Conservation (phyloP, 179 eudicot genomes). For the Beta macrorhiza region DNA sequence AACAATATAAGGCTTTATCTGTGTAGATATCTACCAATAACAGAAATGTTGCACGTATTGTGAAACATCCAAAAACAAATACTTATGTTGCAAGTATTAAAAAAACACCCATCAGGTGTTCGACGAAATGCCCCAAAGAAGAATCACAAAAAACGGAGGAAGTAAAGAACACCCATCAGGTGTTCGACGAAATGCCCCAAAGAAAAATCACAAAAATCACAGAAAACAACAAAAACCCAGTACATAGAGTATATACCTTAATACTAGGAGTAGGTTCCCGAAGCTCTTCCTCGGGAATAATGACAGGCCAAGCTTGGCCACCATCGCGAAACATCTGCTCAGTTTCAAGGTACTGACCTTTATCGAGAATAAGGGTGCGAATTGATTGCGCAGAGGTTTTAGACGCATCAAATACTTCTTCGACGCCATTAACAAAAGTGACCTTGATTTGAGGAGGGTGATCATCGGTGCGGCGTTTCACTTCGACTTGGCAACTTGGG, state of each 20-base stretch:
- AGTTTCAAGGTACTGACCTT: conserved; percentile 67
- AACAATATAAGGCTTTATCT: no score
- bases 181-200: conserved; percentile 11
- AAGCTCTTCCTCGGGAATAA: conserved; percentile 66
- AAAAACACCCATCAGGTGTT: not conserved
- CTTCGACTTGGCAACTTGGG: conserved; percentile 63
- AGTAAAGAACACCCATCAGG: not conserved
- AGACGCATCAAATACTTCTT: conserved; percentile 74
- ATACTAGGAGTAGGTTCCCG: conserved; percentile 47
- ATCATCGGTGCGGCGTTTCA: conserved; percentile 83
- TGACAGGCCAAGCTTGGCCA: conserved; percentile 79
- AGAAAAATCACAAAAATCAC: not conserved
- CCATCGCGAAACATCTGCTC: conserved; percentile 83
- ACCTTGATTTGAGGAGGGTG: conserved; percentile 73
- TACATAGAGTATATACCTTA: conserved; percentile 43
- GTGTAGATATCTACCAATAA: no score
- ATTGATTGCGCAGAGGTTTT: conserved; percentile 69
- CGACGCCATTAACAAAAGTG: conserved; percentile 78
- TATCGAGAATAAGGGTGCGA: conserved; percentile 60
- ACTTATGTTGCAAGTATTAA: no score
- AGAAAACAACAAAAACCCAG: not conserved
- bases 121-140: conserved; percentile 12
- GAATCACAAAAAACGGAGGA: not conserved
- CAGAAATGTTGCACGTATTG: no score
- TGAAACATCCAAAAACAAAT: no score